Evolutionary conservation across 805 yeast genomes (phyloP).

Genomic region (Cyberlindnera nakhonratchasimensis): DNA sequence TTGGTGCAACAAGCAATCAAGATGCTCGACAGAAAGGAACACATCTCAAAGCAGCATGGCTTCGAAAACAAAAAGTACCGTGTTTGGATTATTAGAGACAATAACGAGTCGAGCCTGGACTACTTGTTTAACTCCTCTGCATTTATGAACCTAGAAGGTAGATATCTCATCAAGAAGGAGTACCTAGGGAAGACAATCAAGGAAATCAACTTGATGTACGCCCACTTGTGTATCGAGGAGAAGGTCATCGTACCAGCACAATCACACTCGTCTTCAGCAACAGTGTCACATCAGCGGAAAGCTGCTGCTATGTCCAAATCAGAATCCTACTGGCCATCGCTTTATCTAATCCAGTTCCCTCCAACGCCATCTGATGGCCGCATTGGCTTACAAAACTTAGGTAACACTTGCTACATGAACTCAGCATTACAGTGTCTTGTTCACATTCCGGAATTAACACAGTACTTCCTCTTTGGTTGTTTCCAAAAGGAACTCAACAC

Average conservation of each 20-base stretch:
- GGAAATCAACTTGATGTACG: slow-evolving; percentile 19
- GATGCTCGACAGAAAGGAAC: slow-evolving; percentile 17
- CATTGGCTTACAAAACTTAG: slow-evolving; percentile 66
- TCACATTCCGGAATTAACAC: slow-evolving; percentile 79
- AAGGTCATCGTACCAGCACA: slow-evolving; percentile 13
- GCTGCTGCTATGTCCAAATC: slow-evolving; percentile 3
- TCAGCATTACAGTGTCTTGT: slow-evolving; percentile 87
- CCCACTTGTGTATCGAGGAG: slow-evolving; percentile 35
- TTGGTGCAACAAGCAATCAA: slow-evolving; percentile 19
- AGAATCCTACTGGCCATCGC: slow-evolving; percentile 37
- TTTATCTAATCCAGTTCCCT: slow-evolving; percentile 30
- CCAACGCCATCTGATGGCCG: slow-evolving; percentile 44
- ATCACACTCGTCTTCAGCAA: slow-evolving; percentile 1
- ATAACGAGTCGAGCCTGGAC: slow-evolving; percentile 11
- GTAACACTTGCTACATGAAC: slow-evolving; percentile 94
- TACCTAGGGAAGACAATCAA: slow-evolving; percentile 20
- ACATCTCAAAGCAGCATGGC: slow-evolving; percentile 2
- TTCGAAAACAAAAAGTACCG: slow-evolving; percentile 14
- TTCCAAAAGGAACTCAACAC: slow-evolving; percentile 65
- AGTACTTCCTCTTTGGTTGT: slow-evolving; percentile 64
- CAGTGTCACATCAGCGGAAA: neutral
- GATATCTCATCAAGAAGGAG: slow-evolving; percentile 25
- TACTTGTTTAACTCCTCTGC: slow-evolving; percentile 27
- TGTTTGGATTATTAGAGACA: slow-evolving; percentile 24
- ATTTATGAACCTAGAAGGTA: slow-evolving; percentile 27